Base-by-base conservation (phyloP, 768 basidiomycete species). In the Sistotremastrum suecicum region DNA sequence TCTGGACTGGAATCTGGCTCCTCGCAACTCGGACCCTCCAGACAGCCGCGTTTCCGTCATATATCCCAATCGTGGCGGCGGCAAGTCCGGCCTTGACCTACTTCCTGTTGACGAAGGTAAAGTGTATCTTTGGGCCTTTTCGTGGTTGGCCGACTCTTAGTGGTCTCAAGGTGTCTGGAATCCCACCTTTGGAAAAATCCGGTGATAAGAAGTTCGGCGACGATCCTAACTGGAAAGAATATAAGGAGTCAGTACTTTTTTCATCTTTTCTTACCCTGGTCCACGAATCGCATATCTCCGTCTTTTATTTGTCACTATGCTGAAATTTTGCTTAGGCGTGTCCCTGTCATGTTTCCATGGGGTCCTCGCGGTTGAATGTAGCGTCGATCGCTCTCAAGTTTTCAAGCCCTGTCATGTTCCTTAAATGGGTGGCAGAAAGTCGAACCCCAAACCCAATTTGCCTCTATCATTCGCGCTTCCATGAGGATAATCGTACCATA, bases 1-100 rank as follows among this genome's bases (percentile, higher is more conserved):
- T 85, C 37, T 82, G 80, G 77, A 67, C 69, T 1, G 78, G 77
- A 1, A 75, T 84, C 9, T 82, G 75, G 68, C 65, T 70, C 3
- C 58, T 82, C 11, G 73, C 78, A 1, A 63, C 71, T 1, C 51
- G 66, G 3, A 66, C 73, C 2, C 63, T 80, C 35, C 66, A 68
- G 52, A 63, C 63, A 3, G 51, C 65, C 0, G 61, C 64, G 44
- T 74, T 71, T 50, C 75, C 76, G 6, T 47, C 53, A 8, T 66
- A 65, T 8, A 62, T 69, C 2, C 54, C 72, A 42, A 61, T 63
- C 1, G 45, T 75, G 4, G 72, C 75, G 4, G 71, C 71, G 7
- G 51, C 69, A 30, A 80, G 80, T 44, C 83, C 81, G 0, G 41
- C 80, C 7, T 70, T 81, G 53, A 78, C 77, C 1, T 85, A 77